Evolutionary conservation across 2,329 filamentous ascomycete genomes (phyloP), one percentile per base, ranked within the genome.

Genomic region (Amesomyces nigricolor): DNA sequence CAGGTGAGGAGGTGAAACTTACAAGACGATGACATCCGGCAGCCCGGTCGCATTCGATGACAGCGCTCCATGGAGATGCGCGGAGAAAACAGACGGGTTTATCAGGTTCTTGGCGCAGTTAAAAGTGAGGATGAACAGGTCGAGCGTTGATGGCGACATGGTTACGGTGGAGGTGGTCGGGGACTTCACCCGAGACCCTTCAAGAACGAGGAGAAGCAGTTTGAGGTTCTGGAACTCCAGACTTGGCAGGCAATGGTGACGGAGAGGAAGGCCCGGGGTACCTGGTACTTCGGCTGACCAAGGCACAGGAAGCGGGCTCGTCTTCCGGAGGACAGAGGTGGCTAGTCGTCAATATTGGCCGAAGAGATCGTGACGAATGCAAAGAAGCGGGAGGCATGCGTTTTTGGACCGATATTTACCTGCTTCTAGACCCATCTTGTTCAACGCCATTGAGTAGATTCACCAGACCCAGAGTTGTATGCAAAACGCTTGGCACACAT

Each of bases 51-150:
- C 64, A 68, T 77, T 76, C 58, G 77, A 70, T 57, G 68, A 70
- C 54, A 94, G 78, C 19, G 77, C 76, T 60, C 71, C 68, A 66
- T 87, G 82, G 62, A 96, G 75, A 65, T 91, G 85, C 10, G 80
- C 73, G 13, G 88, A 85, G 65, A 96, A 90, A 50, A 82, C 76
- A 38, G 83, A 75, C 19, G 84, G 76, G 63, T 91, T 78, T 65
- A 96, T 82, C 8, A 83, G 72, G 52, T 78, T 78, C 63, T 89
- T 88, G 32, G 81, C 92, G 66, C 89, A 95, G 69, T 97, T 97
- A 76, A 94, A 96, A 10, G 91, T 95, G 52, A 96, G 72, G 60
- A 95, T 79, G 65, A 95, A 86, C 54, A 91, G 72, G 64, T 86
- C 83, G 53, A 95, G 76, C 58, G 77, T 73, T 42, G 78, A 76